Evolutionary conservation across 2,329 filamentous ascomycete species (phyloP).

Genomic region (Aspergillus uvarum): DNA sequence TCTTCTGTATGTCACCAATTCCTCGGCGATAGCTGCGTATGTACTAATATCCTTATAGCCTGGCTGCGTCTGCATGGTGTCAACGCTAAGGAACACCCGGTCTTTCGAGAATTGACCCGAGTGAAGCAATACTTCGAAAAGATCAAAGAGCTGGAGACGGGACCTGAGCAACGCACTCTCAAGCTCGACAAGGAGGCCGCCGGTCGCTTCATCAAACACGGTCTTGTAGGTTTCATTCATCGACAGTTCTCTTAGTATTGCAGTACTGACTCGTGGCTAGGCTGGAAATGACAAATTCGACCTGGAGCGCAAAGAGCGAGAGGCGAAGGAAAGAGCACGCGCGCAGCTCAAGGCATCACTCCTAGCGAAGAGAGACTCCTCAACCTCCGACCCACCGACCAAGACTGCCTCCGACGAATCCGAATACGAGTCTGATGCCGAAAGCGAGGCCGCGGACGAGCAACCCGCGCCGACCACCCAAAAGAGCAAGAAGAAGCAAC

Average conservation of each 20-base stretch:
- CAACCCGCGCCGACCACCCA: background rate
- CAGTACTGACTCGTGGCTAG: conserved; percentile 27
- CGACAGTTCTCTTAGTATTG: background rate
- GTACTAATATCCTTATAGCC: conserved; percentile 47
- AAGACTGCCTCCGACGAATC: conserved; percentile 19
- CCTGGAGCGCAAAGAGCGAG: conserved; percentile 49
- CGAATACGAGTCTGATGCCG: conserved; percentile 21
- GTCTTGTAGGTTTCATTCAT: conserved; percentile 59
- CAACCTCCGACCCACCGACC: conserved; percentile 24
- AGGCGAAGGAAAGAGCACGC: conserved; percentile 52
- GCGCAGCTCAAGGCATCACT: conserved; percentile 50
- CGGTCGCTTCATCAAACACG: conserved; percentile 76
- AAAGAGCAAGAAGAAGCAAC: conserved; percentile 5
- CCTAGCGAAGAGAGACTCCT: conserved; percentile 40
- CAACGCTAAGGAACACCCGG: conserved; percentile 78
- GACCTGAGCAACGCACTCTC: conserved; percentile 57
- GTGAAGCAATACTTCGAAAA: conserved; percentile 92
- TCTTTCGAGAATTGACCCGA: conserved; percentile 81
- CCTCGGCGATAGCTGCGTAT: conserved; percentile 6
- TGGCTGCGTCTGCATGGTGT: conserved; percentile 75
- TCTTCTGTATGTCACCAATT: conserved; percentile 66
- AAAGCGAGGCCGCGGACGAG: conserved; percentile 15
- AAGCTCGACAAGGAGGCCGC: conserved; percentile 73
- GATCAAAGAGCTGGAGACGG: conserved; percentile 73
- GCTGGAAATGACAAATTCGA: conserved; percentile 54